Percentiles rank a stretch among this genome's conserved stretches.
Conservation (phyloP, 148 eudicot genomes). For the Rhododendron simsii region DNA sequence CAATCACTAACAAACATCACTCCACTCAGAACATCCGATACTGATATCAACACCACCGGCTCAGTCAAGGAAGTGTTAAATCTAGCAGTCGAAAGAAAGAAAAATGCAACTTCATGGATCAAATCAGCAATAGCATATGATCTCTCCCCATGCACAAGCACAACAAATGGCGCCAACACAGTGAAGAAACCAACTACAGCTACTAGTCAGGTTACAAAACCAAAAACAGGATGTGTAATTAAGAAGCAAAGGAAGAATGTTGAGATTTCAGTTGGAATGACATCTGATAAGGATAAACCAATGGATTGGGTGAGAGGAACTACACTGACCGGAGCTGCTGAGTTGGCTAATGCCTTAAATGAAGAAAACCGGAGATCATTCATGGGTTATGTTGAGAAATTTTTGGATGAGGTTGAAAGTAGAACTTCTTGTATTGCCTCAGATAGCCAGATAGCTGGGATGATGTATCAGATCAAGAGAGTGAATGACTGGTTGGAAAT, state of each 20-base stretch:
- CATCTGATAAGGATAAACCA: constrained; percentile 22
- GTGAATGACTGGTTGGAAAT: constrained; percentile 42
- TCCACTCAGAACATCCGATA: constrained; percentile 27
- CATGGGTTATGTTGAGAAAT: constrained; percentile 32
- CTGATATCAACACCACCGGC: constrained; percentile 11
- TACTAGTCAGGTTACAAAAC: constrained; percentile 11
- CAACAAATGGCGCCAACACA: background rate
- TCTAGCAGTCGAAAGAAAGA: constrained; percentile 43
- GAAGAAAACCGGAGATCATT: constrained; percentile 36
- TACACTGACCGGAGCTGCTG: constrained; percentile 11
- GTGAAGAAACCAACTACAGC: constrained; percentile 16
- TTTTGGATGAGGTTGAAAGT: constrained; percentile 35
- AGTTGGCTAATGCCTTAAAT: constrained; percentile 28
- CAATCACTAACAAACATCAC: constrained; percentile 43
- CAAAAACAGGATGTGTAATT: constrained; percentile 20
- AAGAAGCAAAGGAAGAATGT: constrained; percentile 13
- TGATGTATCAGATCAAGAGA: constrained; percentile 46
- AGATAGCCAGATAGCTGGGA: constrained; percentile 23
- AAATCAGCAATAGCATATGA: constrained; percentile 40
- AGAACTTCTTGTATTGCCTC: constrained; percentile 15
- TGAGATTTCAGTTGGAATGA: constrained; percentile 20
- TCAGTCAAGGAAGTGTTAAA: constrained; percentile 36
- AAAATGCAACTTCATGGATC: constrained; percentile 43
- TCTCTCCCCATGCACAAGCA: constrained; percentile 27
- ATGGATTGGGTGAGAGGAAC: constrained; percentile 33